Evolutionary conservation across 108 stramenopile species (phyloP).

Genomic region (Cyclostephanos tholiformis): DNA sequence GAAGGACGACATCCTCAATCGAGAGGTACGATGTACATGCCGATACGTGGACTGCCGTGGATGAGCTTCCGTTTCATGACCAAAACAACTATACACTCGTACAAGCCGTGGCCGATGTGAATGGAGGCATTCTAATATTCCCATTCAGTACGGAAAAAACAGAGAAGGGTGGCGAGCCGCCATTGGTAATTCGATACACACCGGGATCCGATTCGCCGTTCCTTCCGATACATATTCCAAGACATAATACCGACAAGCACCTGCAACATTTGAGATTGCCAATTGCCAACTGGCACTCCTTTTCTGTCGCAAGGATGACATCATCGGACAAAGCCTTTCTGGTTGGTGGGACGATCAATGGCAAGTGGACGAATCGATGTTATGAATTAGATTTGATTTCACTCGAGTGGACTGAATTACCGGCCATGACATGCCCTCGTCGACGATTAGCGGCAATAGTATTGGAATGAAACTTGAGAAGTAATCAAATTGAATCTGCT

Average conservation of each 20-base stretch:
- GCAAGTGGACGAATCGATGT: constrained; percentile 41
- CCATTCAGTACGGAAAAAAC: constrained; percentile 16
- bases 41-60: constrained; percentile 21
- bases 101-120: constrained; percentile 26
- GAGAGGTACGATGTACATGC: constrained; percentile 29
- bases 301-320: constrained; percentile 20
- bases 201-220: constrained; percentile 22
- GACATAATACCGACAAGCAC: background rate
- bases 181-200: constrained; percentile 26
- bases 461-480: background rate
- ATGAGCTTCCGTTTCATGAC: constrained; percentile 24
- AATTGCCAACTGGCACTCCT: constrained; percentile 32
- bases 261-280: constrained; percentile 20
- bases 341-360: constrained; percentile 38
- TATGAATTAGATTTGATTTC: constrained; percentile 39
- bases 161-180: background rate
- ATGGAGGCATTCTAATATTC: constrained; percentile 31
- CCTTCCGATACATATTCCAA: constrained; percentile 14
- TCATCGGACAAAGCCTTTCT: constrained; percentile 20
- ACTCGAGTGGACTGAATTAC: constrained; percentile 38
- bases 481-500: too few relatives aligned
- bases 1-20: constrained; percentile 26
- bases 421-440: constrained; percentile 27
- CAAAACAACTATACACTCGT: constrained; percentile 24
- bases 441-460: constrained; percentile 35